These are phyloP conservation scores for Rhodotorula graminis DNA, from an alignment of 768 basidiomycete genomes.

Conservation along the genomic window DNA sequence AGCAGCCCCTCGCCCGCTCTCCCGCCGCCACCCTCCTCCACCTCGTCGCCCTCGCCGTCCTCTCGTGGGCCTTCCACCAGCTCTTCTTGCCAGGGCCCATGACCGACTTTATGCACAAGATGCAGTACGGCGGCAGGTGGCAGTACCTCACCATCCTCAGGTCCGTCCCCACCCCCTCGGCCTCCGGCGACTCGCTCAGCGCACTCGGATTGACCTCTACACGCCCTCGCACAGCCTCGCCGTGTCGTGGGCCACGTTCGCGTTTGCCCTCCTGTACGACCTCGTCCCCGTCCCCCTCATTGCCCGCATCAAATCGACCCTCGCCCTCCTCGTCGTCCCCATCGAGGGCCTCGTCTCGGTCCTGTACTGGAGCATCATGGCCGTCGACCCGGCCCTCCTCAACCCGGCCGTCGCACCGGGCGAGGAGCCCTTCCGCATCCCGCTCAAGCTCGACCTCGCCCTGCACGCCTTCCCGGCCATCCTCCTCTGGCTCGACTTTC, in stretches of 20 bases:
- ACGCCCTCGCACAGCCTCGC: conserved; percentile 10
- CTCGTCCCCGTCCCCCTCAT: conserved; percentile 24
- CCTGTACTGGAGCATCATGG: conserved; percentile 38
- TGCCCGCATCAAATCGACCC: conserved; percentile 26
- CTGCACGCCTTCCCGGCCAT: conserved; percentile 32
- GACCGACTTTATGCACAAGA: conserved; percentile 15
- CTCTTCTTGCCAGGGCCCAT: conserved; percentile 20
- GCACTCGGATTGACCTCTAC: neutral
- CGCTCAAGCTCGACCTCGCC: conserved; percentile 27
- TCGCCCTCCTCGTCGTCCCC: conserved; percentile 32
- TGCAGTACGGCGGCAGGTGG: conserved; percentile 20
- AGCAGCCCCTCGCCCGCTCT: neutral
- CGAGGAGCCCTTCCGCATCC: conserved; percentile 32
- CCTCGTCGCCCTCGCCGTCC: conserved; percentile 15
- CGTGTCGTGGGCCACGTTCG: conserved; percentile 23
- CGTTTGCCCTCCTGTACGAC: conserved; percentile 36
- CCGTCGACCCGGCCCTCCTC: conserved; percentile 37
- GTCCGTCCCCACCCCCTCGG: neutral
- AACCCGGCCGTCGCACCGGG: conserved; percentile 29
- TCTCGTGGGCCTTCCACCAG: conserved; percentile 9
- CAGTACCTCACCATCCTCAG: conserved; percentile 32
- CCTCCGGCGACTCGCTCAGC: too few relatives aligned
- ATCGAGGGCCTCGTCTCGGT: conserved; percentile 35
- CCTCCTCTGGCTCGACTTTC: conserved; percentile 42
- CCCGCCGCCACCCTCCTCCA: conserved; percentile 11